These are phyloP conservation scores for Lactifluus subvellereus DNA, from an alignment of 768 basidiomycete genomes.

Conservation along the genomic window DNA sequence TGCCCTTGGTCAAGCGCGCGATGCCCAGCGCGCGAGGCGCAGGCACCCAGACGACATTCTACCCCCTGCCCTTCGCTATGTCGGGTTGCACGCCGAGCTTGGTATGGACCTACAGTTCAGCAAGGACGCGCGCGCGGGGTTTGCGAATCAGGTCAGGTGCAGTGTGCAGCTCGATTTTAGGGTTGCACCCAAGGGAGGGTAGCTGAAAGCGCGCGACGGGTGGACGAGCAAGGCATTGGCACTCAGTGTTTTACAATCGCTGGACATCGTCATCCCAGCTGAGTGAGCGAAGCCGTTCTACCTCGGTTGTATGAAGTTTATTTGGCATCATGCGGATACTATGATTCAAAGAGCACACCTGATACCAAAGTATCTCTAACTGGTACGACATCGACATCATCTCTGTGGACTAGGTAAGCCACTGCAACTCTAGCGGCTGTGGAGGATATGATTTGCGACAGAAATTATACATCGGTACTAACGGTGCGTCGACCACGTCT, in stretches of 20 bases:
- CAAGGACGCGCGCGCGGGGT: constrained; percentile 48
- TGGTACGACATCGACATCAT: constrained; percentile 92
- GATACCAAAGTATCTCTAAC: constrained; percentile 82
- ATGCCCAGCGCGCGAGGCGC: constrained; percentile 61
- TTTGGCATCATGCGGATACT: not conserved
- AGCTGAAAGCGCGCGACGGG: constrained; percentile 39
- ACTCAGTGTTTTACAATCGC: constrained; percentile 59
- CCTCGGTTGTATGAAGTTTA: constrained; percentile 34
- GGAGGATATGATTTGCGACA: constrained; percentile 53
- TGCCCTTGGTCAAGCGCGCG: constrained; percentile 44
- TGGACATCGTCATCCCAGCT: constrained; percentile 79
- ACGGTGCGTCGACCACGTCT: constrained; percentile 70
- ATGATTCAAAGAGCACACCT: constrained; percentile 34
- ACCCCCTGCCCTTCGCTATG: constrained; percentile 60
- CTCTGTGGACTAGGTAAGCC: constrained; percentile 40
- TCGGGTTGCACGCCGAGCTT: constrained; percentile 66
- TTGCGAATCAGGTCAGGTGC: constrained; percentile 48
- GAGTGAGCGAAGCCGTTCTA: constrained; percentile 68
- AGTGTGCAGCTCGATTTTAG: constrained; percentile 65
- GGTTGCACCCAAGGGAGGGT: constrained; percentile 61
- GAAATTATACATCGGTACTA: constrained; percentile 82
- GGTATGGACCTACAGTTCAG: constrained; percentile 56
- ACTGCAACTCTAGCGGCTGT: constrained; percentile 6
- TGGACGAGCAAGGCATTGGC: constrained; percentile 30
- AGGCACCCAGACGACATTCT: constrained; percentile 77